Evolutionary conservation across 1,284 basidiomycete genomes (phyloP).

Genomic region (Ceratobasidium theobromae): DNA sequence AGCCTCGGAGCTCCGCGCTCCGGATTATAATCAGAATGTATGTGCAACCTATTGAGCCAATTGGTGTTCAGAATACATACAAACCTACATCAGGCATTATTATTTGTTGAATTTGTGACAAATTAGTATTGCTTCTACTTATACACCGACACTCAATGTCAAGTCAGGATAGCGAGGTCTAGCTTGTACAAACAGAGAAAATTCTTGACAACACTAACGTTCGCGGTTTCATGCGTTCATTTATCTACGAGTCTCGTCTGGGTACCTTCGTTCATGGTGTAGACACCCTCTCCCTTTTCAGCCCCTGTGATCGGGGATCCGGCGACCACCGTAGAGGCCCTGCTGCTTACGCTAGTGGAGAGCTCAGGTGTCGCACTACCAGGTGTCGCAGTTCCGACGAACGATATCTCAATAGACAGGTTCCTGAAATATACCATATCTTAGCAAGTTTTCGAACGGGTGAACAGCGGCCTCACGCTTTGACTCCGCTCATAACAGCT

Average conservation of each 20-base stretch:
- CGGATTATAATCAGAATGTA: too few relatives aligned
- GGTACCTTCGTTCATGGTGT: not conserved
- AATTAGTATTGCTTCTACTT: too few relatives aligned
- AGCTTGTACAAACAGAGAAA: not conserved
- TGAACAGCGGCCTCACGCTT: not conserved
- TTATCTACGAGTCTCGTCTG: not conserved
- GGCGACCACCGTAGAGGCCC: not conserved
- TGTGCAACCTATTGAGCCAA: too few relatives aligned
- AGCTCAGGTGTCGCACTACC: not conserved
- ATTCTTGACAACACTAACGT: not conserved
- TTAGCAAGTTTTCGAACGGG: not conserved
- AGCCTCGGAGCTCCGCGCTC: conserved; percentile 26
- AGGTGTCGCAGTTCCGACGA: not conserved
- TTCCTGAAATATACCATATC: not conserved
- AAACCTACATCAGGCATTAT: too few relatives aligned
- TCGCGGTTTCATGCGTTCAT: not conserved
- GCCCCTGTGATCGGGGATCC: not conserved
- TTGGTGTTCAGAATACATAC: too few relatives aligned
- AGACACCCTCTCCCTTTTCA: not conserved
- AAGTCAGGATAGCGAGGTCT: too few relatives aligned
- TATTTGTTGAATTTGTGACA: too few relatives aligned
- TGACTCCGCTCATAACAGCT: not conserved
- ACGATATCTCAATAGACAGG: not conserved
- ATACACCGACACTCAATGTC: too few relatives aligned
- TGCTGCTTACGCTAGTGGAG: conserved; percentile 8